Percentiles rank a stretch among this genome's conserved stretches.
Evolutionary conservation across 1,284 basidiomycete genomes (phyloP).

Genomic region (Boletellus deceptivus): DNA sequence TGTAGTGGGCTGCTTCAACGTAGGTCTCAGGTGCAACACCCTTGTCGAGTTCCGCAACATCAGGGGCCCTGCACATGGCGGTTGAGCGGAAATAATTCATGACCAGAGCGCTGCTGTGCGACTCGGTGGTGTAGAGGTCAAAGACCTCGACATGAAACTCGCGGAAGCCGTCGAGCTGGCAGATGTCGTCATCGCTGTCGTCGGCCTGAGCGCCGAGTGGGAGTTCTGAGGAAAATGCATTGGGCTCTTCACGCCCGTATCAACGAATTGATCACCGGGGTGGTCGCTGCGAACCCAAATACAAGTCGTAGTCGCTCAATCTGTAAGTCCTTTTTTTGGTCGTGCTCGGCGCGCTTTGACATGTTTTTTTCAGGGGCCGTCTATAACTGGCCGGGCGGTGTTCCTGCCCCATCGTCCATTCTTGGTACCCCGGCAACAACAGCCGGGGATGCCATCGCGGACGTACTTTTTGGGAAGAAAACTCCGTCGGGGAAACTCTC

Average conservation of each 20-base stretch:
- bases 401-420: constrained; percentile 66
- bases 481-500: constrained; percentile 80
- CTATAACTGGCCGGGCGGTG: constrained; percentile 69
- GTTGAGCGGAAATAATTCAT: constrained; percentile 60
- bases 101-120: constrained; percentile 59
- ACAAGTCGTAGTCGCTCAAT: constrained; percentile 78
- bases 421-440: constrained; percentile 85
- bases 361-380: constrained; percentile 50
- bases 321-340: constrained; percentile 41
- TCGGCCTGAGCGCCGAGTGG: constrained; percentile 76
- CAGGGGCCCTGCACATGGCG: constrained; percentile 59
- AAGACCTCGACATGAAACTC: constrained; percentile 55
- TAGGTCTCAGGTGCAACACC: constrained; percentile 54
- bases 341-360: no score
- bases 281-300: constrained; percentile 64
- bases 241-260: constrained; percentile 64
- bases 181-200: constrained; percentile 68
- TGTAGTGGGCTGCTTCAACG: constrained; percentile 39
- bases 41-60: constrained; percentile 70
- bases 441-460: constrained; percentile 76
- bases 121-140: constrained; percentile 64
- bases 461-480: constrained; percentile 75
- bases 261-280: constrained; percentile 67
- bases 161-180: constrained; percentile 61
- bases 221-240: constrained; percentile 71